Evolutionary conservation across 2,329 filamentous ascomycete species (phyloP), one percentile per base, ranked within the genome.

Genomic region (Colletotrichum eleusines): DNA sequence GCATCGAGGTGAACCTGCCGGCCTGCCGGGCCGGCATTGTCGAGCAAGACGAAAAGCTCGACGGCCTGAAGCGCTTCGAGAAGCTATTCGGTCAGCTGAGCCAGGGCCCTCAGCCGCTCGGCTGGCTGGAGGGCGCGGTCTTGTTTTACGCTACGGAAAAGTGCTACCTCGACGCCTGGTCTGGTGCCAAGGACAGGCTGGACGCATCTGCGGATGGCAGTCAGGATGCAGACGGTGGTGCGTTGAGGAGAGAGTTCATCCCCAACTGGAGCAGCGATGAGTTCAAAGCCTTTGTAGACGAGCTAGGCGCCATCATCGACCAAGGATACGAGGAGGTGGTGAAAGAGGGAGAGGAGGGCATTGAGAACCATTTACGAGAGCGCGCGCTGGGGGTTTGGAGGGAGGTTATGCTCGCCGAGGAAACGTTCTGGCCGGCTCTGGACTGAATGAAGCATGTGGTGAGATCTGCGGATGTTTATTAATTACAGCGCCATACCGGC

Each of bases 121-220:
- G 81, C 0, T 85, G 83, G 76, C 80, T 94, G 2, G 91, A 94
- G 77, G 91, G 90, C 7, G 84, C 93, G 72, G 86, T 93, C 2
- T 85, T 93, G n/a, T 86, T 94, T 31, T 95, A 91, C 90, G 90
- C 89, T n/a, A 94, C 91, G 1, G 92, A 95, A 80, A 88, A 84
- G 57, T 87, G 85, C 71, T 91, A 91, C 76, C 77, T 90, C 23
- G 83, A 87, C 48, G 85, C 89, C 16, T 91, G 90, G 90, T 83
- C 81, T 12, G 86, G 84, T 77, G 85, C 86, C 4, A 82, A 78
- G 72, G 73, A 77, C 5, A 80, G 85, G 74, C 77, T 81, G 23
- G 73, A 75, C 1, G 72, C 72, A 20, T 48, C 11, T 4, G 31
- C 18, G 7, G 66, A 61, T 23, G 42, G 61, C 8, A 35, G 14